These are phyloP conservation scores for Glycyrrhiza uralensis DNA, from an alignment of 306 rosid species.

Conservation along the genomic window DNA sequence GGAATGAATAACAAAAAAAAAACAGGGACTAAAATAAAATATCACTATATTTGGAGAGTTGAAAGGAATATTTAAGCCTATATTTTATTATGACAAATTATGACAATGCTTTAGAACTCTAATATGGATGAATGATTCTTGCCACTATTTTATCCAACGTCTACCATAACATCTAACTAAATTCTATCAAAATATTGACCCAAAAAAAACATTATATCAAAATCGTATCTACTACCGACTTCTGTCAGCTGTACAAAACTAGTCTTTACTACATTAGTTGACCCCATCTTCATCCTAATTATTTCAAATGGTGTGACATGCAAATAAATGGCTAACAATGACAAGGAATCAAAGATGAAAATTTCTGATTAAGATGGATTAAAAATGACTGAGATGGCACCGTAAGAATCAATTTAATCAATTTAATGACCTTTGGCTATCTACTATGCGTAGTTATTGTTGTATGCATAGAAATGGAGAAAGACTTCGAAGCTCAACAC, in stretches of 20 bases:
- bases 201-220: too few relatives aligned
- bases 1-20: too few relatives aligned
- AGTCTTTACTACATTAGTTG: neutral
- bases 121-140: neutral
- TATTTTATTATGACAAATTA: too few relatives aligned
- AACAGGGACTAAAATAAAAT: too few relatives aligned
- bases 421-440: slow-evolving; percentile 52
- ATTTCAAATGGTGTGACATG: slow-evolving; percentile 9
- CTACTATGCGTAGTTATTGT: slow-evolving; percentile 27
- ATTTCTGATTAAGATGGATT: slow-evolving; percentile 16
- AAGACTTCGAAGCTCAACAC: slow-evolving; percentile 59
- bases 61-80: too few relatives aligned
- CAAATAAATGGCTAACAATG: slow-evolving; percentile 3
- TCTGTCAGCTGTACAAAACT: neutral
- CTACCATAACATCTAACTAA: neutral
- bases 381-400: slow-evolving; percentile 32
- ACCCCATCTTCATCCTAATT: neutral
- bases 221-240: neutral
- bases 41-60: too few relatives aligned
- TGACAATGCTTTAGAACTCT: neutral
- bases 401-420: slow-evolving; percentile 65
- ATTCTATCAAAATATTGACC: neutral
- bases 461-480: slow-evolving; percentile 49
- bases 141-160: neutral
- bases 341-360: slow-evolving; percentile 11